Percentiles rank a stretch among this genome's conserved stretches.
Evolutionary conservation across 129 eudicot genomes (phyloP).

Genomic region (Tagetes erecta): DNA sequence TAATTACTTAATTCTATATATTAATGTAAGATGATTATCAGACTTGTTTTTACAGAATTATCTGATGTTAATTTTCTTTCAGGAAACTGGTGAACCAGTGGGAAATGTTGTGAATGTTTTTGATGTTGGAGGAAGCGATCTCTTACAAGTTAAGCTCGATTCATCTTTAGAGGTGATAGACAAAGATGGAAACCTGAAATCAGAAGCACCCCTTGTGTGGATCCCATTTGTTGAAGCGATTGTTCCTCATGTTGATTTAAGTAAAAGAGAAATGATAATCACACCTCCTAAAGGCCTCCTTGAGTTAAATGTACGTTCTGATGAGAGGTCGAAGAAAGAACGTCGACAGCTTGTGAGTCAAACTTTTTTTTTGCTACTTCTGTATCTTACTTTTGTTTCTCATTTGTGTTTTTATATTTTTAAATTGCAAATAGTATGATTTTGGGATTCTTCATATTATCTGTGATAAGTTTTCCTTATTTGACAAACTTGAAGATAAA

Average conservation of each 20-base stretch:
- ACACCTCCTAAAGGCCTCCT: slow-evolving; percentile 98
- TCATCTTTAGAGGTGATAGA: slow-evolving; percentile 41
- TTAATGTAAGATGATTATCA: not conserved
- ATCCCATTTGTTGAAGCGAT: slow-evolving; percentile 96
- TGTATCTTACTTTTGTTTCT: not conserved
- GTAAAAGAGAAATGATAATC: slow-evolving; percentile 81
- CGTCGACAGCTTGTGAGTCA: slow-evolving; percentile 84
- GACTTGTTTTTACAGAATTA: not conserved
- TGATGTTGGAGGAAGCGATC: slow-evolving; percentile 90
- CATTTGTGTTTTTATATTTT: not conserved
- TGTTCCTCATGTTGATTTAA: slow-evolving; percentile 81
- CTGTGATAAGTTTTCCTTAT: not conserved
- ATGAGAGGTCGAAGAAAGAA: slow-evolving; percentile 93
- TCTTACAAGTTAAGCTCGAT: slow-evolving; percentile 74
- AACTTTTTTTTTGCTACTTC: slow-evolving; percentile 23
- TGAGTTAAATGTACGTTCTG: slow-evolving; percentile 77
- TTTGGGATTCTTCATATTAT: not conserved
- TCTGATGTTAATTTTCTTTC: slow-evolving; percentile 25
- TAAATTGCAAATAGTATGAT: not conserved
- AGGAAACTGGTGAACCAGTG: slow-evolving; percentile 85
- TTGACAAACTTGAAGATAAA: not conserved
- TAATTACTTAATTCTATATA: not conserved
- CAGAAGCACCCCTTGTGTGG: slow-evolving; percentile 77
- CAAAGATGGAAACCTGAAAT: slow-evolving; percentile 43
- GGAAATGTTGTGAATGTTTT: slow-evolving; percentile 82